A percentile compares a stretch with the other conserved stretches of the same genome.
phyloP scores from a whole-genome alignment of 2,329 filamentous ascomycete genomes.

The Aschersonia sp. region DNA sequence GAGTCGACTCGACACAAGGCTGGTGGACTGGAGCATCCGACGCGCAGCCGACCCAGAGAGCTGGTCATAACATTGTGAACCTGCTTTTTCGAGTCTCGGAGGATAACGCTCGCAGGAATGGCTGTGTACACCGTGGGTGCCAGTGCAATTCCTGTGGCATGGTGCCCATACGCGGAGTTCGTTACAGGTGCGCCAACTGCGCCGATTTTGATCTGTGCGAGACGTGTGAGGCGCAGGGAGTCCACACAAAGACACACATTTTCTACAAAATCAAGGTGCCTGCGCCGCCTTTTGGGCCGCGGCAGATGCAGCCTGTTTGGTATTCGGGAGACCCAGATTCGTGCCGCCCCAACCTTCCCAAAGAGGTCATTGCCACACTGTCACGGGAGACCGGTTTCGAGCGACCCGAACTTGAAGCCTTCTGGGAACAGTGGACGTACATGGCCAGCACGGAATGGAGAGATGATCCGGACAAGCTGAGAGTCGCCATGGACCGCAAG shows the following conservation, averaged over 20 bases:
- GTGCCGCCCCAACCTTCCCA: conserved; percentile 52
- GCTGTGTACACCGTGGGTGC: conserved; percentile 85
- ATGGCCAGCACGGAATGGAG: conserved; percentile 78
- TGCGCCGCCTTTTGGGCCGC: conserved; percentile 67
- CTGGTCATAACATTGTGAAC: conserved; percentile 68
- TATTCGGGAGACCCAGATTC: conserved; percentile 77
- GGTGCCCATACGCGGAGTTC: conserved; percentile 78
- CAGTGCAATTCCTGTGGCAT: conserved; percentile 82
- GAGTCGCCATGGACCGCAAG: conserved; percentile 76
- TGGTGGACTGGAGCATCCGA: conserved; percentile 35
- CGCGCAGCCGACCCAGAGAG: conserved; percentile 28
- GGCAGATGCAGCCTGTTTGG: conserved; percentile 70
- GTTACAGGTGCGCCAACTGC: conserved; percentile 92
- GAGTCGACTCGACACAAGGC: conserved; percentile 27
- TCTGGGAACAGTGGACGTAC: conserved; percentile 95
- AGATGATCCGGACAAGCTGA: conserved; percentile 63
- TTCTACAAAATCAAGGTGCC: conserved; percentile 95
- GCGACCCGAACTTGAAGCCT: conserved; percentile 74
- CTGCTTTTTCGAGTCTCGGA: conserved; percentile 87
- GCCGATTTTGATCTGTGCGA: conserved; percentile 94
- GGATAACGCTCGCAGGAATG: conserved; percentile 76
- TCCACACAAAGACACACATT: conserved; percentile 80
- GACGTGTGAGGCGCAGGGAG: conserved; percentile 66
- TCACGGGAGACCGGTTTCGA: conserved; percentile 66
- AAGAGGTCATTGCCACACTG: conserved; percentile 51